Percentiles rank a stretch among this genome's conserved stretches.
Evolutionary conservation across 495 filamentous ascomycete species (phyloP).

Genomic region (Aspergillus sclerotiicarbonarius): DNA sequence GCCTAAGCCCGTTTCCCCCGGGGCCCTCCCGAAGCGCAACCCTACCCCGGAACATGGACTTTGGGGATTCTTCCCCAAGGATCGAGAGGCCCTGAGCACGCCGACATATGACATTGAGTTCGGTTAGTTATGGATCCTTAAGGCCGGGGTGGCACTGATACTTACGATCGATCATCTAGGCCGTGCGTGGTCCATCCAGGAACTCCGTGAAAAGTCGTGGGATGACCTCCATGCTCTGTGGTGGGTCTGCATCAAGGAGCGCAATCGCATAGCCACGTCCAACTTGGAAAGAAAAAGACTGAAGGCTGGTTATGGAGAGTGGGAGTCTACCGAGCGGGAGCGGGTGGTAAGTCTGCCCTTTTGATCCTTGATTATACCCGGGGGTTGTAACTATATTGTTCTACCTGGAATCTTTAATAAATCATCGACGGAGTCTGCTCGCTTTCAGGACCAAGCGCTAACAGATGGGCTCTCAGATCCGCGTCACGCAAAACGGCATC

Average conservation of each 20-base stretch:
- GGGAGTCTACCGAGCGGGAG: constrained; percentile 59
- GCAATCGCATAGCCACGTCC: constrained; percentile 84
- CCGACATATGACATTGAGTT: constrained; percentile 66
- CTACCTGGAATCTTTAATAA: neutral
- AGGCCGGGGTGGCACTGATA: neutral
- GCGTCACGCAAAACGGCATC: constrained; percentile 70
- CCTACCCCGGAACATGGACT: constrained; percentile 76
- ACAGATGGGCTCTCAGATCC: constrained; percentile 51
- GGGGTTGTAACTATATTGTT: neutral
- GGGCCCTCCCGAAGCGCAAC: constrained; percentile 42
- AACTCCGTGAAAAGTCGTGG: constrained; percentile 86
- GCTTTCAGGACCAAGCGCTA: constrained; percentile 8
- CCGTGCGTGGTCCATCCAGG: constrained; percentile 80
- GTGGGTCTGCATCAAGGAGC: constrained; percentile 93
- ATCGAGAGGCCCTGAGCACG: constrained; percentile 59
- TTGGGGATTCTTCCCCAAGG: constrained; percentile 84
- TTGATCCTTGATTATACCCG: neutral
- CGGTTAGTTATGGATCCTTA: constrained; percentile 46
- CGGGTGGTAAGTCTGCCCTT: constrained; percentile 51
- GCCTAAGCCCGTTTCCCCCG: constrained; percentile 63
- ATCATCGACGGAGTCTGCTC: neutral
- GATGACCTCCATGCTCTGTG: constrained; percentile 89
- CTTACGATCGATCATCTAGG: constrained; percentile 44
- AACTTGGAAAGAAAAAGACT: constrained; percentile 61
- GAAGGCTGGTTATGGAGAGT: constrained; percentile 65